These are phyloP conservation scores for Meyerozyma guilliermondii DNA, from an alignment of 1,139 yeast genomes.

Conservation along the genomic window DNA sequence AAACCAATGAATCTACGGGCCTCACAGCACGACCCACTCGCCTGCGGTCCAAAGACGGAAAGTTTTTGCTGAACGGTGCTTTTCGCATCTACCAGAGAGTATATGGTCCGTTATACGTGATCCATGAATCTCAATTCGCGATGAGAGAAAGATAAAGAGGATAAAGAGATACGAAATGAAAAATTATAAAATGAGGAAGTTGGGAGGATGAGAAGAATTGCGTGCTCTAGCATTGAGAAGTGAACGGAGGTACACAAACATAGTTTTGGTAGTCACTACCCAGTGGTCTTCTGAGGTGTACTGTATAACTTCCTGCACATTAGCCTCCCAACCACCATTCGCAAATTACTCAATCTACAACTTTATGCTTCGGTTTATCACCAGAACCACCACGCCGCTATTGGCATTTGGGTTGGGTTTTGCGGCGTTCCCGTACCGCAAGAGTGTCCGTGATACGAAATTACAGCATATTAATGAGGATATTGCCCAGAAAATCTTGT, in stretches of 20 bases:
- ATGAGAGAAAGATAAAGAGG: too few relatives aligned
- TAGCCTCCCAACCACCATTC: too few relatives aligned
- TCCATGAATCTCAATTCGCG: not conserved
- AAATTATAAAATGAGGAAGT: too few relatives aligned
- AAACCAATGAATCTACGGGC: not conserved
- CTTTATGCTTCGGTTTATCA: not conserved
- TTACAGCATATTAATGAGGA: constrained; percentile 27
- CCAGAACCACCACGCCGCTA: constrained; percentile 25
- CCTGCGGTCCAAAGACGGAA: constrained; percentile 1
- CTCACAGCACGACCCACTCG: not conserved
- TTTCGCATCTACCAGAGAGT: not conserved
- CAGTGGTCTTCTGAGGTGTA: too few relatives aligned
- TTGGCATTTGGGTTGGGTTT: constrained; percentile 46
- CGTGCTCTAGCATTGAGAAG: too few relatives aligned
- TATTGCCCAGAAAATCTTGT: constrained; percentile 26
- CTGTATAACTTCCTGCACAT: too few relatives aligned
- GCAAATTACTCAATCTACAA: too few relatives aligned
- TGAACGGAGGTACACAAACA: too few relatives aligned
- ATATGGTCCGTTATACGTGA: too few relatives aligned
- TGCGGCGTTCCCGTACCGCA: constrained; percentile 41
- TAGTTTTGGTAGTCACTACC: too few relatives aligned
- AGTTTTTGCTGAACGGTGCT: constrained; percentile 1
- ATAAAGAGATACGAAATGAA: too few relatives aligned
- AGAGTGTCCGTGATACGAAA: constrained; percentile 17
- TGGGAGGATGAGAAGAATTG: too few relatives aligned